These are phyloP conservation scores for Wallacemonas sp. DNA, from an alignment of 208 protist genomes.

Conservation along the genomic window DNA sequence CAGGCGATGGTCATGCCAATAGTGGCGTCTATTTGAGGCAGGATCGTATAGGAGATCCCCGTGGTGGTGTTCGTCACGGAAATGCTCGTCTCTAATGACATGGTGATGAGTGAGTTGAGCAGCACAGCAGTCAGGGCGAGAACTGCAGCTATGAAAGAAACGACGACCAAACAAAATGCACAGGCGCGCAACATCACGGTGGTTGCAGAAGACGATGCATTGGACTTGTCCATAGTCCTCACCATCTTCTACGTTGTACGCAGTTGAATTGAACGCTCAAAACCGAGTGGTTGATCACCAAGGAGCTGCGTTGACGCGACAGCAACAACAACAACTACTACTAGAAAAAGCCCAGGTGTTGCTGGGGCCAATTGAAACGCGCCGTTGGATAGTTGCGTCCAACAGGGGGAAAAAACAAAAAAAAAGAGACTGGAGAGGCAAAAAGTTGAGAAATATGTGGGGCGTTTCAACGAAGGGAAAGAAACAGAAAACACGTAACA, in stretches of 20 bases:
- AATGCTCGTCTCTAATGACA: not conserved
- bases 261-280: no score
- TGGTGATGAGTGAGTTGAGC: not conserved
- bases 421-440: constrained; percentile 16
- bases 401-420: not conserved
- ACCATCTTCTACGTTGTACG: not conserved
- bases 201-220: not conserved
- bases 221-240: constrained; percentile 9
- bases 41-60: constrained; percentile 14
- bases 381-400: not conserved
- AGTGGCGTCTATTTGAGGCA: constrained; percentile 40
- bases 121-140: not conserved
- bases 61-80: not conserved
- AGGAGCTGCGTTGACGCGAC: no score
- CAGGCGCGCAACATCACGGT: constrained; percentile 13
- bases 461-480: no score
- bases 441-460: no score
- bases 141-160: not conserved
- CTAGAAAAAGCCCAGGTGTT: no score
- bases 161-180: not conserved
- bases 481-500: constrained; percentile 2
- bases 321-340: not conserved
- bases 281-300: no score
- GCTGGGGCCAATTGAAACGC: not conserved
- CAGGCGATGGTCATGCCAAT: constrained; percentile 40